Conservation (phyloP, 225 moss, liverwort and hornwort species). For the Antitrichia curtipendula region DNA sequence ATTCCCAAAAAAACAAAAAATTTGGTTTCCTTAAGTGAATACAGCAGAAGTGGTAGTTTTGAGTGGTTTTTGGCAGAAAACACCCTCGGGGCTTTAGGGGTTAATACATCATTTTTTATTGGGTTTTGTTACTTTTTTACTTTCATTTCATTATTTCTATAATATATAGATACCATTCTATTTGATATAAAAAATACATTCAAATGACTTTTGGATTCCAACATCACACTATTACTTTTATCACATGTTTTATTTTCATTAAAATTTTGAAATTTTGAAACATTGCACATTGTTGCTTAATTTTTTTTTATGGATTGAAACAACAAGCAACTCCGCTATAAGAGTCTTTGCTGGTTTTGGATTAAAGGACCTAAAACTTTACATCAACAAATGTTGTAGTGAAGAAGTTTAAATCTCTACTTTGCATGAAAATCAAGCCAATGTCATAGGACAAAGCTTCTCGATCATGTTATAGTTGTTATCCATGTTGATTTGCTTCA, state of each 20-base stretch:
- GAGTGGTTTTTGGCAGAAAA: no score
- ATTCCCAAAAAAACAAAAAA: no score
- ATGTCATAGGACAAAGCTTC: neutral
- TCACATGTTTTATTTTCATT: neutral
- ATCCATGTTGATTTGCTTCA: fast-evolving
- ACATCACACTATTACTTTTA: neutral
- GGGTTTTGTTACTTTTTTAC: neutral
- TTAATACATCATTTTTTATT: no score
- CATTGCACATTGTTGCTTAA: neutral
- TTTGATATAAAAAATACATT: neutral
- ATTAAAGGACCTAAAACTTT: neutral
- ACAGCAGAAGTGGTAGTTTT: no score
- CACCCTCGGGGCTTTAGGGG: no score
- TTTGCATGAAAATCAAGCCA: fast-evolving
- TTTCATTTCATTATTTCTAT: neutral
- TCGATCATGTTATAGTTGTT: fast-evolving
- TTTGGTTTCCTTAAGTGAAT: no score
- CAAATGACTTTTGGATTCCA: neutral
- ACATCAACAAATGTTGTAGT: fast-evolving
- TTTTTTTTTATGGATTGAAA: neutral
- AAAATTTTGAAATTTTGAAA: no score
- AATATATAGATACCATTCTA: neutral
- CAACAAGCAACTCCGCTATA: fast-evolving
- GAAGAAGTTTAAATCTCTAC: no score
- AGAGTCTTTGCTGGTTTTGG: neutral